Evolutionary conservation across 2,329 filamentous ascomycete genomes (phyloP).

Genomic region (Ophiostoma sp.): DNA sequence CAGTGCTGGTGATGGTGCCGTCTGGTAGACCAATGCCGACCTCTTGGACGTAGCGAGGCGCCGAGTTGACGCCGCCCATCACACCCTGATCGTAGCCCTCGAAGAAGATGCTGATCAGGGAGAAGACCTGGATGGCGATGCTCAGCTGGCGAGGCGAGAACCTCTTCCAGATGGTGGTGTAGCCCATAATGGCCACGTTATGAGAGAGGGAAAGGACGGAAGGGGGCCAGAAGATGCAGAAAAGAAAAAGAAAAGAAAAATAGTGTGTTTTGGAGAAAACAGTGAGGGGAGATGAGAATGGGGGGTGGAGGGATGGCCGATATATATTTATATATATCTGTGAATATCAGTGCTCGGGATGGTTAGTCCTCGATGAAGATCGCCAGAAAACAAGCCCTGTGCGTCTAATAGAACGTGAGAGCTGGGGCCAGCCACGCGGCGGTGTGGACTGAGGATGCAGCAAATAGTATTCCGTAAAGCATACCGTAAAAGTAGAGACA

Average conservation of each 20-base stretch:
- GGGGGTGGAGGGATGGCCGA: not conserved
- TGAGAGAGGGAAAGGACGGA: constrained; percentile 19
- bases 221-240: not conserved
- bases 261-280: not conserved
- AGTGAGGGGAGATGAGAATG: not conserved
- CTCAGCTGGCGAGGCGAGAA: constrained; percentile 46
- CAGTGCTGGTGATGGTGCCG: constrained; percentile 49
- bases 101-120: constrained; percentile 40
- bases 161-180: constrained; percentile 45
- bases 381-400: not conserved
- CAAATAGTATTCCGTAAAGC: too few species aligned
- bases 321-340: constrained; percentile 1
- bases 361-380: not conserved
- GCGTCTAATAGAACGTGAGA: constrained; percentile 1
- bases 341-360: not conserved
- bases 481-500: not conserved
- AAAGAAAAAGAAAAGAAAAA: not conserved
- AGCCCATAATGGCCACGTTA: constrained; percentile 41
- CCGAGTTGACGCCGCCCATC: constrained; percentile 52
- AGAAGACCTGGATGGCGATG: constrained; percentile 38
- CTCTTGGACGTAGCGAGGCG: constrained; percentile 43
- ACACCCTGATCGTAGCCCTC: constrained; percentile 57
- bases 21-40: constrained; percentile 49
- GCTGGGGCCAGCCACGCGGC: not conserved
- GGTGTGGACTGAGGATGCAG: not conserved